A percentile compares a stretch with the other conserved stretches of the same genome.
These are phyloP conservation scores for Sistotremastrum suecicum DNA, from an alignment of 768 basidiomycete genomes.

Conservation along the genomic window DNA sequence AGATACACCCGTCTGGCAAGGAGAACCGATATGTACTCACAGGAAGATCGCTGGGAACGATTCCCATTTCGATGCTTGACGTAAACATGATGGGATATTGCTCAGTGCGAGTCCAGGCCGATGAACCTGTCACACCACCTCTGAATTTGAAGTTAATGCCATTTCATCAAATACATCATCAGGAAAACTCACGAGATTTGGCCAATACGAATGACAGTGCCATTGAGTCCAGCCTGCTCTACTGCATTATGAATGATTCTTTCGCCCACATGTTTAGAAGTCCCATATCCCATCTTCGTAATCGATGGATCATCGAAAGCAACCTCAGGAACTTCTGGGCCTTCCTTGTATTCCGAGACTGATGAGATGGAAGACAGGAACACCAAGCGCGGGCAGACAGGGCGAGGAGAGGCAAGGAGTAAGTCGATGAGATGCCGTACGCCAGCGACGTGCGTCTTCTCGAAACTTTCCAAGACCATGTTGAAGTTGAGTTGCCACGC, in stretches of 20 bases:
- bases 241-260: not conserved
- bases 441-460: slow-evolving; percentile 6
- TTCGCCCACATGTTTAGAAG: not conserved
- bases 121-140: not conserved
- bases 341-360: no score
- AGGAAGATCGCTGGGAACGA: not conserved
- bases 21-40: no score
- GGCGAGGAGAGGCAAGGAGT: slow-evolving; percentile 4
- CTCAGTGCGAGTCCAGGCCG: not conserved
- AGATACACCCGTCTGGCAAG: no score
- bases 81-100: not conserved
- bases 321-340: no score
- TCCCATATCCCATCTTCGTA: not conserved
- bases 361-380: no score
- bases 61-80: not conserved
- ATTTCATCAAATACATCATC: no score
- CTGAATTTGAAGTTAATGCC: no score
- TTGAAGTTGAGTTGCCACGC: slow-evolving; percentile 9
- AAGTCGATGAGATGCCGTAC: slow-evolving; percentile 7
- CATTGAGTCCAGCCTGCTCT: not conserved
- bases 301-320: not conserved
- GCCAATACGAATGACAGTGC: not conserved
- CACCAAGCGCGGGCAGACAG: no score
- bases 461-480: slow-evolving; percentile 6
- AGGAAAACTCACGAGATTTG: not conserved